Evolutionary conservation across 2,329 filamentous ascomycete species (phyloP), one percentile per base, ranked within the genome.

Genomic region (Ophiostoma australiae): DNA sequence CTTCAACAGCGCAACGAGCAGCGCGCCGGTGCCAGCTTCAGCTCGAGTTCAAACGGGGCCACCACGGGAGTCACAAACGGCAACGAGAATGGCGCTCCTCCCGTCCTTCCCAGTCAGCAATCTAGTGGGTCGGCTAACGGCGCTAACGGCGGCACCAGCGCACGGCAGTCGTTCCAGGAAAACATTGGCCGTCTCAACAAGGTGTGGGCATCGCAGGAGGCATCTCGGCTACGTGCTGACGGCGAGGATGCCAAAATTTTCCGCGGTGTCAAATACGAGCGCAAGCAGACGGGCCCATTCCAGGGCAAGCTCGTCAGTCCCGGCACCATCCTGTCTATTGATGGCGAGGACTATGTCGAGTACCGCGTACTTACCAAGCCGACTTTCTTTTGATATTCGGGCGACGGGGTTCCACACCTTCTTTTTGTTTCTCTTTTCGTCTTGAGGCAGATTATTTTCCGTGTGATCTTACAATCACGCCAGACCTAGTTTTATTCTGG

Each of bases 261-360:
- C 74, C 82, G 82, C 35, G 87, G 87, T 33, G 79, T 89, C 76
- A 89, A 87, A 76, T 90, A 90, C 74, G 86, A 88, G 77, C 84
- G 87, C 70, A 89, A 88, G 78, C 78, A 82, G 41, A 87, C 79
- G 4, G 88, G 88, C 0, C 86, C 87, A 0, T 89, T 90, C 72
- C 81, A 84, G 73, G 87, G 87, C 33, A 88, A 89, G 76, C 83
- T 89, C n/a, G 87, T 88, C 39, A 87, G 85, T 67, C 83, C 86
- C 72, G 85, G 87, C 5, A 84, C 84, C 11, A 86, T 90, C 31
- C 84, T 90, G 75, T 88, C 81, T 67, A 90, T 90, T 72, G 87
- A 90, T 72, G 88, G 87, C 31, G 87, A 90, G 76, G 88, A 90
- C 73, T 90, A 87, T 72, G 87, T 90, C 44, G 88, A 90, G 77